Evolutionary conservation across 441 rosid genomes (phyloP).

Genomic region (Jatropha podagrica): DNA sequence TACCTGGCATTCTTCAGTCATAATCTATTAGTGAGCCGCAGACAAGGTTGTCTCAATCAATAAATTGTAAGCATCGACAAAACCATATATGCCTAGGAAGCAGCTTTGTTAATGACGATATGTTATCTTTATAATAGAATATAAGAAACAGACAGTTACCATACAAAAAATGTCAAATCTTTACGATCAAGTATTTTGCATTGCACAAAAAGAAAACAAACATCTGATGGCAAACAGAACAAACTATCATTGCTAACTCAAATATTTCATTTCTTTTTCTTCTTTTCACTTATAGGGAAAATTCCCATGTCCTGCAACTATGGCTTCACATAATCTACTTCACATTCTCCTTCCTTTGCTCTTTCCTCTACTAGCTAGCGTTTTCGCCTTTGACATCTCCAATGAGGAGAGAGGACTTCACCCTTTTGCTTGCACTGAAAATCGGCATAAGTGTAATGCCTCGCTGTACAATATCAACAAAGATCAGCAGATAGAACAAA

Average conservation of each 20-base stretch:
- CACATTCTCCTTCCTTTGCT: conserved; percentile 13
- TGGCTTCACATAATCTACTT: conserved; percentile 31
- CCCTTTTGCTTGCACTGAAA: conserved; percentile 37
- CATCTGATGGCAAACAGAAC: conserved; percentile 29
- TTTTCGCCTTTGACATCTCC: conserved; percentile 11
- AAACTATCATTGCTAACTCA: conserved; percentile 8
- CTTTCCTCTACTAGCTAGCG: conserved; percentile 19
- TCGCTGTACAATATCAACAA: conserved; percentile 43
- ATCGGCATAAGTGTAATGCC: conserved; percentile 36
- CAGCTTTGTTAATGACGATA: conserved; percentile 24
- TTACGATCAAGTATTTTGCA: background rate
- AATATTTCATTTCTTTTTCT: conserved; percentile 14
- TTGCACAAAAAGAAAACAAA: conserved; percentile 12
- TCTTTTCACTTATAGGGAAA: conserved; percentile 7
- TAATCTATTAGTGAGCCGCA: background rate
- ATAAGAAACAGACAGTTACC: conserved; percentile 5
- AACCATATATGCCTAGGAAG: conserved; percentile 8
- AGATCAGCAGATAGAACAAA: conserved; percentile 19
- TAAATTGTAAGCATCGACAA: conserved; percentile 39
- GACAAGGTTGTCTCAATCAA: conserved; percentile 5
- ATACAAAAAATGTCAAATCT: conserved; percentile 18
- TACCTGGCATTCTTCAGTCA: conserved; percentile 15
- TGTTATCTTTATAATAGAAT: background rate
- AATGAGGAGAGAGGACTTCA: conserved; percentile 14
- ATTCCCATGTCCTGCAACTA: conserved; percentile 14